Evolutionary conservation across 768 basidiomycete genomes (phyloP).

Genomic region (Boletus insuetus): DNA sequence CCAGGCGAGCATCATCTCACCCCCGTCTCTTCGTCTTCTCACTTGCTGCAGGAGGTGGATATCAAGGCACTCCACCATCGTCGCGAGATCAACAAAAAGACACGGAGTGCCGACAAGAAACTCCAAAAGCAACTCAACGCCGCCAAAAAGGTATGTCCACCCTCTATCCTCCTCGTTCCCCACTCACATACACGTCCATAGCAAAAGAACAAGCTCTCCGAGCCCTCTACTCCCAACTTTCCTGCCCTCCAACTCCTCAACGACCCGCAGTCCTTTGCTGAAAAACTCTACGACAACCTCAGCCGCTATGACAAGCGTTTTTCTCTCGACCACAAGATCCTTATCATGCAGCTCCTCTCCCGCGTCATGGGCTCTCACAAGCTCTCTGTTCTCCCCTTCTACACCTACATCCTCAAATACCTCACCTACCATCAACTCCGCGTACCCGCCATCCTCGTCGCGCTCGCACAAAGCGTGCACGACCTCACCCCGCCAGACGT

Average conservation of each 20-base stretch:
- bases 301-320: conserved; percentile 90
- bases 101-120: conserved; percentile 77
- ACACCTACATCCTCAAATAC: conserved; percentile 95
- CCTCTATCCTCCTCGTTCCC: background rate
- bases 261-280: conserved; percentile 94
- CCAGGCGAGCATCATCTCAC: conserved; percentile 15
- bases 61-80: conserved; percentile 78
- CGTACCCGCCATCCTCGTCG: conserved; percentile 89
- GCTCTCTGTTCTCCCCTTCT: conserved; percentile 90
- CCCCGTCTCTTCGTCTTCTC: background rate
- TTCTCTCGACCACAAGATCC: conserved; percentile 93
- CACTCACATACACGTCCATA: conserved; percentile 32
- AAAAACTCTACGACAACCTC: conserved; percentile 86
- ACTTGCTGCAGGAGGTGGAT: conserved; percentile 50
- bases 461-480: conserved; percentile 92
- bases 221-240: conserved; percentile 60
- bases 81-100: conserved; percentile 93
- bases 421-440: conserved; percentile 89
- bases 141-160: conserved; percentile 62
- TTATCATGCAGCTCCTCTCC: conserved; percentile 94
- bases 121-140: conserved; percentile 67
- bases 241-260: conserved; percentile 89
- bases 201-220: conserved; percentile 35
- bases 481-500: conserved; percentile 94
- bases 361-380: conserved; percentile 93